Conservation (phyloP, 2,329 filamentous ascomycete species). For the Neofusicoccum cordaticola region DNA sequence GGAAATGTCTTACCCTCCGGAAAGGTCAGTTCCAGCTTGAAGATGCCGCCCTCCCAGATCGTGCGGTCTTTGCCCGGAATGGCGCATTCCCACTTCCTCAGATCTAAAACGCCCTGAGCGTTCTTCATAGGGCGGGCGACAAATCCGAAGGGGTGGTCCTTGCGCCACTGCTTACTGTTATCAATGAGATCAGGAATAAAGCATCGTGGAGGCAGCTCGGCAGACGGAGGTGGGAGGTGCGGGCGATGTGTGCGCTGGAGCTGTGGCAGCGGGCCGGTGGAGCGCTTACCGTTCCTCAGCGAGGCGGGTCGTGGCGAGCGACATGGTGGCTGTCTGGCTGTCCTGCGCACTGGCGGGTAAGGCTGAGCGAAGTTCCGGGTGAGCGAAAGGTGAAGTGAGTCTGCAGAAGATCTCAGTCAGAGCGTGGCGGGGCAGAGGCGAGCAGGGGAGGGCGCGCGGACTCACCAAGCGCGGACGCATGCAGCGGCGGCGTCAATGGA, state of each 20-base stretch:
- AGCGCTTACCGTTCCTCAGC: conserved; percentile 48
- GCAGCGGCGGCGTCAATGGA: background rate
- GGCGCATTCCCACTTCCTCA: conserved; percentile 96
- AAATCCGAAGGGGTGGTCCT: conserved; percentile 96
- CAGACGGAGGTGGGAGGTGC: background rate
- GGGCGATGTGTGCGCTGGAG: background rate
- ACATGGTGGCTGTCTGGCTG: conserved; percentile 55
- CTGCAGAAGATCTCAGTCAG: background rate
- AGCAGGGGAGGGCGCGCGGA: background rate
- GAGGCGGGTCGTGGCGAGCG: conserved; percentile 82
- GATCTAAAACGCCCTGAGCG: conserved; percentile 75
- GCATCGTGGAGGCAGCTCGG: background rate
- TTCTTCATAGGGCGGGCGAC: conserved; percentile 85
- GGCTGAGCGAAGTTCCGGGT: background rate
- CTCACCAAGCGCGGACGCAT: background rate
- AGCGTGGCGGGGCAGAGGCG: background rate
- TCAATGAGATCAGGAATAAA: conserved; percentile 23
- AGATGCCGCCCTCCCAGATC: conserved; percentile 94
- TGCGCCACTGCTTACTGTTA: conserved; percentile 88
- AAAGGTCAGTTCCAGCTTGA: conserved; percentile 90
- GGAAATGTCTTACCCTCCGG: conserved; percentile 72
- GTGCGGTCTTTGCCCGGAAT: conserved; percentile 96
- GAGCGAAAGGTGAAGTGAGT: conserved; percentile 13
- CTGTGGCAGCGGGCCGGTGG: background rate
- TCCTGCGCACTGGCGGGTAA: background rate